These are phyloP conservation scores for Suhomyces yuchorum DNA, from an alignment of 1,139 yeast genomes.

Conservation along the genomic window DNA sequence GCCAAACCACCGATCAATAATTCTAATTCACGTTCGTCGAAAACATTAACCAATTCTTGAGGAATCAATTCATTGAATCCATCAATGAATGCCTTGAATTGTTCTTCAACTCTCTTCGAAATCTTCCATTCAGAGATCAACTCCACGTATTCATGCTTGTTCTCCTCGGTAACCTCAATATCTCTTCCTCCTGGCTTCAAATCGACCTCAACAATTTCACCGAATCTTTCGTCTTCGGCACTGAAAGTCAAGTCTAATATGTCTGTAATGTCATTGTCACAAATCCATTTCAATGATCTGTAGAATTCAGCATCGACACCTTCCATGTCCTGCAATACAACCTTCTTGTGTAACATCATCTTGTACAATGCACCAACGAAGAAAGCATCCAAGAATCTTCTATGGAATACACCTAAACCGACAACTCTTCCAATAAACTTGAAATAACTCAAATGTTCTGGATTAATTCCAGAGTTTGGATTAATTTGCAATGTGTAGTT, in stretches of 20 bases:
- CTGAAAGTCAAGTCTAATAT: constrained; percentile 86
- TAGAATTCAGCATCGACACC: constrained; percentile 98
- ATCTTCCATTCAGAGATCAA: constrained; percentile 96
- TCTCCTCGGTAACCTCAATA: constrained; percentile 90
- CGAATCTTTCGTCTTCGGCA: constrained; percentile 95
- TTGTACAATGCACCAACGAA: constrained; percentile 97
- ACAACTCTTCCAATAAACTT: constrained; percentile 98
- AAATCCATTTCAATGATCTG: constrained; percentile 91
- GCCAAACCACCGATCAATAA: constrained; percentile 97
- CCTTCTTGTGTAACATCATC: constrained; percentile 95
- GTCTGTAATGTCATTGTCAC: constrained; percentile 86
- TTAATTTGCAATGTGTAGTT: constrained; percentile 96
- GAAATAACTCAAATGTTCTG: constrained; percentile 96
- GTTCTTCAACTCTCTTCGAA: constrained; percentile 89
- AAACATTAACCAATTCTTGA: constrained; percentile 92
- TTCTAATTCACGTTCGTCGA: constrained; percentile 96
- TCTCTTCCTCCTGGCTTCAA: constrained; percentile 85
- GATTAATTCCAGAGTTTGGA: constrained; percentile 97
- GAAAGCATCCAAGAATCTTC: constrained; percentile 96
- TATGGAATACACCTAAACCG: constrained; percentile 96
- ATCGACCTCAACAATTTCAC: constrained; percentile 88
- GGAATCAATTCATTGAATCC: constrained; percentile 98
- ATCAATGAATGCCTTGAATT: constrained; percentile 91
- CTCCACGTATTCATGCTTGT: constrained; percentile 94
- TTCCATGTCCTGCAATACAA: constrained; percentile 95